Evolutionary conservation across 164 flowering plant species (phyloP).

Genomic region (Piper betle): DNA sequence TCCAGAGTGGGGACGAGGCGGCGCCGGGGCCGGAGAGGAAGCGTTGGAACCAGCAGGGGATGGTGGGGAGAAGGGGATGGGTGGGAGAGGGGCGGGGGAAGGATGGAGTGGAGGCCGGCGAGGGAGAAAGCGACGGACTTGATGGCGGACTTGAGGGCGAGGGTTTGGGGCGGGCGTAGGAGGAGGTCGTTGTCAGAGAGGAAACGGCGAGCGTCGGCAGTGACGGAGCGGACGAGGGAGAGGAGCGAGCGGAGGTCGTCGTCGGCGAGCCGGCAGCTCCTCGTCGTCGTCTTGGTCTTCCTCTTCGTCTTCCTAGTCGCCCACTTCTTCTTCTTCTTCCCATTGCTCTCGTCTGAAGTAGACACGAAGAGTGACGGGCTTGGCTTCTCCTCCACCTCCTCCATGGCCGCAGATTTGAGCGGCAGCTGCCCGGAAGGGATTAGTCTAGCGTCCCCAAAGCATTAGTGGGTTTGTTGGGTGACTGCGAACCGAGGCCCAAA

Average conservation of each 20-base stretch:
- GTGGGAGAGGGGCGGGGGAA: constrained; percentile 10
- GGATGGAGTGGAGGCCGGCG: constrained; percentile 25
- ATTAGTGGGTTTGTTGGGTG: too few species aligned
- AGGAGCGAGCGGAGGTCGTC: constrained; percentile 10
- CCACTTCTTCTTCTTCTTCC: not conserved
- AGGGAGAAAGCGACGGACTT: constrained; percentile 31
- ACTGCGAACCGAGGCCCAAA: too few species aligned
- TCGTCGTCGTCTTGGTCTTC: too few species aligned
- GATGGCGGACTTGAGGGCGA: constrained; percentile 40
- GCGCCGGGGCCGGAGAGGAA: constrained; percentile 22
- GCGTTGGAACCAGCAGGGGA: constrained; percentile 41
- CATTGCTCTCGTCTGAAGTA: too few species aligned
- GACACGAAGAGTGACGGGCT: too few species aligned
- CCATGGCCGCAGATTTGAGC: too few species aligned
- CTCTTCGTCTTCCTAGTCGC: not conserved
- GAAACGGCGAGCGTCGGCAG: constrained; percentile 32
- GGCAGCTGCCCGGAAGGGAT: too few species aligned
- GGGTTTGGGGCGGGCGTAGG: constrained; percentile 57
- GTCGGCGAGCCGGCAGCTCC: not conserved
- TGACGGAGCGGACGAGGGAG: constrained; percentile 23
- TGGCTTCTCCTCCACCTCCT: too few species aligned
- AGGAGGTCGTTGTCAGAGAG: constrained; percentile 38
- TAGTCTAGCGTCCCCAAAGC: too few species aligned
- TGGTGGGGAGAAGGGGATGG: not conserved
- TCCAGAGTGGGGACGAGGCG: constrained; percentile 33